Base-by-base conservation (phyloP, 139 green algal genomes). In the Tetradesmus obliquus region DNA sequence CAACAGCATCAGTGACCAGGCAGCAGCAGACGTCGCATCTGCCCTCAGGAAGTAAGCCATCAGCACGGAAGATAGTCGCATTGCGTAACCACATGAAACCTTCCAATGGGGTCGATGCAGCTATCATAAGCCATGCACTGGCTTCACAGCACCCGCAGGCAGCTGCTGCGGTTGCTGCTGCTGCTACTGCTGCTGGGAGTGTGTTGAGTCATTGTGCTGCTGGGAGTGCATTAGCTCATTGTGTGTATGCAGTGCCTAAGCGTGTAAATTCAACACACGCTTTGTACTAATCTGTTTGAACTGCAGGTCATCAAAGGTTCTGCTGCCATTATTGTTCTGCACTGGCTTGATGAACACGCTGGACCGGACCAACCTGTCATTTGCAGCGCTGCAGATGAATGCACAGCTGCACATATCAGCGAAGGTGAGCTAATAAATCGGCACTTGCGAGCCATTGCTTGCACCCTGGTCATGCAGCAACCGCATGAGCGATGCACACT, bases 241-340 rank as follows among this genome's bases (percentile, higher is more conserved):
- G 1, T 13, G 12, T 13, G 12, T 13, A 13, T 72, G 12, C 60
- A 72, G 60, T 19, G 10, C 60, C 60, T 19, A 13, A 0, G 60
- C 60, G 10, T 19, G 10, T 19, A 13, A 10, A 0, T 13, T 2
- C 60, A 72, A 72, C 10, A 72, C 10, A 72, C 1, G 12, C 0
- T 1, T 45, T 0, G 32, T 45, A 45, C 32, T 45, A 0, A 45
- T 19, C 60, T 71, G 7, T 20, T 71, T 10, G 9, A 10, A 2
- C 2, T 13, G 55, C 55, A 88, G 83, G 13, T 58, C 71, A 12
- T 88, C 83, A 5, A 55, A 13, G 22, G 83, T 88, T 6, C 60
- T 88, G 5, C 83, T 88, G 20, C 83, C 83, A 3, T 22, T 88
- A 55, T 6, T 74, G 20, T 88, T 88, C 55, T 76, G 79, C 83